These are phyloP conservation scores for Sphagnum tenellum DNA, from an alignment of 225 moss, liverwort and hornwort genomes.

Conservation along the genomic window DNA sequence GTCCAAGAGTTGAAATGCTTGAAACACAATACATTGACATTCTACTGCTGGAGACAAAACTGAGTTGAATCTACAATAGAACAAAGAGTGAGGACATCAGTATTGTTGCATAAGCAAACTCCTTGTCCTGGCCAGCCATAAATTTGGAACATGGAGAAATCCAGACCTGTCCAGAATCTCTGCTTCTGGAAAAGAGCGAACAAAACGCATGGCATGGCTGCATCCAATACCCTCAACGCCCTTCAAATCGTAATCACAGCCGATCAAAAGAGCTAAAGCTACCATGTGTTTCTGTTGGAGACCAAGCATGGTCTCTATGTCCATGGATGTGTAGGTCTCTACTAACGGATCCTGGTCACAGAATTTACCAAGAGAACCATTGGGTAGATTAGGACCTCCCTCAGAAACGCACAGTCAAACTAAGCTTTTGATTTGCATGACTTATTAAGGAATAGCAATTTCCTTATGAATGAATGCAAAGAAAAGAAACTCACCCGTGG, in stretches of 20 bases:
- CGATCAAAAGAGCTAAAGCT: slow-evolving; percentile 44
- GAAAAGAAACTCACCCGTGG: slow-evolving; percentile 6
- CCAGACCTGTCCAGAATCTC: slow-evolving; percentile 32
- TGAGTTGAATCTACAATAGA: too few relatives aligned
- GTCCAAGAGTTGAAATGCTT: too few relatives aligned
- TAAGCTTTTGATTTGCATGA: too few relatives aligned
- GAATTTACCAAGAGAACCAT: too few relatives aligned
- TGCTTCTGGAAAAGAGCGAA: slow-evolving; percentile 15
- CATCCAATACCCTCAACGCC: slow-evolving; percentile 36
- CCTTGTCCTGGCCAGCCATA: background rate
- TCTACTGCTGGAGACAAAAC: too few relatives aligned
- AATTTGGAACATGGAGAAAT: background rate
- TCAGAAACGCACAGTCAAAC: too few relatives aligned
- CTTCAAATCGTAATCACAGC: slow-evolving; percentile 37
- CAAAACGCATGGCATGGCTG: slow-evolving; percentile 23
- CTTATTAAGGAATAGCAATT: too few relatives aligned
- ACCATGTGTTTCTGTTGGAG: slow-evolving; percentile 26
- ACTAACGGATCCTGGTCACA: slow-evolving; percentile 22
- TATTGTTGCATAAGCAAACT: background rate
- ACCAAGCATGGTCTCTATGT: slow-evolving; percentile 20
- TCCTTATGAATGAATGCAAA: too few relatives aligned
- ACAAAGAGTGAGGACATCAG: too few relatives aligned
- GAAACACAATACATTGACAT: too few relatives aligned
- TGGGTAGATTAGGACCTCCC: too few relatives aligned
- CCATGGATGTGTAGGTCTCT: slow-evolving; percentile 21